Conservation (phyloP, 371 early-diverging fungal genomes). For the Mucor sp. region DNA sequence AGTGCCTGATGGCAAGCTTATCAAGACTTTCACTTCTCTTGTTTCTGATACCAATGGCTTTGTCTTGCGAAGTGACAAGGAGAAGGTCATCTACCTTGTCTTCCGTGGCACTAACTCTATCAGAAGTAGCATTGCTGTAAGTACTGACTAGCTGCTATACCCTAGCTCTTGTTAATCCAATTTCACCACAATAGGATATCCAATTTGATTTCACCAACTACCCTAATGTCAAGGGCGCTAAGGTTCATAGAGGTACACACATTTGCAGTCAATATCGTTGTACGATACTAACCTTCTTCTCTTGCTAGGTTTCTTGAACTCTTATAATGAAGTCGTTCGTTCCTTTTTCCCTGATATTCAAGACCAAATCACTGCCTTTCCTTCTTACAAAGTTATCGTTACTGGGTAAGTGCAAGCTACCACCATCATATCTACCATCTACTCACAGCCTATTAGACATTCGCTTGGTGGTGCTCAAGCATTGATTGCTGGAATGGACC, state of each 20-base stretch:
- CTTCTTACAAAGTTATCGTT: conserved; percentile 15
- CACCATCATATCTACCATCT: too few species aligned
- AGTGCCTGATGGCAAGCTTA: conserved; percentile 24
- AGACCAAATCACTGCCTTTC: conserved; percentile 15
- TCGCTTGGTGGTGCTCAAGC: conserved; percentile 33
- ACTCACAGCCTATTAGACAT: conserved; percentile 3
- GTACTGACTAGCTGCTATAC: not conserved
- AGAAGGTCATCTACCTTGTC: conserved; percentile 22
- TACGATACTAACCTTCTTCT: not conserved
- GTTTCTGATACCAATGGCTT: conserved; percentile 23
- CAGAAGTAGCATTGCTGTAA: conserved; percentile 17
- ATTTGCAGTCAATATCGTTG: not conserved
- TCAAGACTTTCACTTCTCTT: conserved; percentile 17
- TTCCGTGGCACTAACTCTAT: conserved; percentile 30
- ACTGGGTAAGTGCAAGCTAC: conserved; percentile 9
- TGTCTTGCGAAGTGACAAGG: conserved; percentile 17
- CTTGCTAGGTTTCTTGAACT: conserved; percentile 15
- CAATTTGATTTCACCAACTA: conserved; percentile 8
- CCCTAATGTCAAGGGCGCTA: conserved; percentile 23
- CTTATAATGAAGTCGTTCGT: conserved; percentile 10
- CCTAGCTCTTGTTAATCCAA: not conserved
- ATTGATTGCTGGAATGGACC: conserved; percentile 24
- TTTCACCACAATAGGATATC: conserved; percentile 12
- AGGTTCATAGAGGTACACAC: conserved; percentile 19
- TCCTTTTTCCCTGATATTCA: conserved; percentile 10